phyloP scores from a whole-genome alignment of 2,329 filamentous ascomycete species.

The Teratosphaeria pseudoeucalypti region DNA sequence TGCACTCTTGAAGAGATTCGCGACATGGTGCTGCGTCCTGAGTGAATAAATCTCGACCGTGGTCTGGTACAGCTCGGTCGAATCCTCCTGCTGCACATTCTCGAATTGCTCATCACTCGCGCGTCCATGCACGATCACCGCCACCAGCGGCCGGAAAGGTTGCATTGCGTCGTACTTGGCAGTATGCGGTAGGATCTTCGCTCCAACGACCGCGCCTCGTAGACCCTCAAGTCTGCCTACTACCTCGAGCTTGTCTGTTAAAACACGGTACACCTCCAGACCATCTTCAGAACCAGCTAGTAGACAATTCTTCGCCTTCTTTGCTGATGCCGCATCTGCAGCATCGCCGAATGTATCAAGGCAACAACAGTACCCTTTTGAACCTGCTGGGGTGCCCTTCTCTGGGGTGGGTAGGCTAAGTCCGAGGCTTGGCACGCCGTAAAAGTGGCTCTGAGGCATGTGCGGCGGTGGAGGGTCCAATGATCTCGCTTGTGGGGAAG shows the following conservation, averaged over 20 bases:
- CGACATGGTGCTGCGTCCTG: slow-evolving; percentile 58
- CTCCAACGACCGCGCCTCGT: slow-evolving; percentile 67
- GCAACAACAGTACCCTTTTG: slow-evolving; percentile 64
- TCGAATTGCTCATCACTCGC: slow-evolving; percentile 39
- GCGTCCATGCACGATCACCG: slow-evolving; percentile 70
- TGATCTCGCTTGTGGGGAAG: slow-evolving; percentile 6
- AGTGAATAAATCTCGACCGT: slow-evolving; percentile 83
- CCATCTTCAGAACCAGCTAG: slow-evolving; percentile 72
- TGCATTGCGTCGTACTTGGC: slow-evolving; percentile 39
- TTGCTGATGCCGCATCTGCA: slow-evolving; percentile 35
- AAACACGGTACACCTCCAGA: slow-evolving; percentile 63
- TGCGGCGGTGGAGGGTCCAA: slow-evolving; percentile 25
- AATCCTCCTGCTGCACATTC: slow-evolving; percentile 6
- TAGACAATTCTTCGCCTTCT: slow-evolving; percentile 50
- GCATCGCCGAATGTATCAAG: slow-evolving; percentile 59
- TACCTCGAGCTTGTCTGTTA: slow-evolving; percentile 59
- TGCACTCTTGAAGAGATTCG: slow-evolving; percentile 63
- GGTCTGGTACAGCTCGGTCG: slow-evolving; percentile 57
- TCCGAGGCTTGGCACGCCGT: slow-evolving; percentile 22
- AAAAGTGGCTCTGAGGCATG: slow-evolving; percentile 26
- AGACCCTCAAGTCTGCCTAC: slow-evolving; percentile 65
- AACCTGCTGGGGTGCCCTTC: slow-evolving; percentile 27
- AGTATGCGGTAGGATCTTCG: slow-evolving; percentile 70
- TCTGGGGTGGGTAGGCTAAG: slow-evolving; percentile 16
- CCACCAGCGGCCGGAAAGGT: slow-evolving; percentile 59